Evolutionary conservation across 768 basidiomycete species (phyloP).

Genomic region (Xerocomus brunneocitrinus): DNA sequence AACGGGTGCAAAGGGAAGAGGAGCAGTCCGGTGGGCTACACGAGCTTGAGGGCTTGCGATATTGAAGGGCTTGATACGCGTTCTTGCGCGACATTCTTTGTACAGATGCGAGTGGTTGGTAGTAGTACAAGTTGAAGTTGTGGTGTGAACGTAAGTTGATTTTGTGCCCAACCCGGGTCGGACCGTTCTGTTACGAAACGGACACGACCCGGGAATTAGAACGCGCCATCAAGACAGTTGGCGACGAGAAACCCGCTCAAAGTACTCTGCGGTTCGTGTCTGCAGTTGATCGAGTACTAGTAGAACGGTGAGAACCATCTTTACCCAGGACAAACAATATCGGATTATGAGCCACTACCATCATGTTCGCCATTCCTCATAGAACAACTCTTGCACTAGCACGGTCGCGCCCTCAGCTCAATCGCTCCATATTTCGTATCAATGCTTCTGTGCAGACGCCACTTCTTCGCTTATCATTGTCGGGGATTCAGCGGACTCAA

Average conservation of each 20-base stretch:
- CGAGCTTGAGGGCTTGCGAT: not conserved
- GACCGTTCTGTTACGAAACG: conserved; percentile 14
- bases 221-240: not conserved
- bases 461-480: not conserved
- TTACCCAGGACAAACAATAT: no score
- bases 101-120: conserved; percentile 3
- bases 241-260: not conserved
- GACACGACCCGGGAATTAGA: conserved; percentile 13
- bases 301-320: no score
- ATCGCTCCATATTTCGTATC: not conserved
- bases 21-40: not conserved
- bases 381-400: conserved; percentile 1
- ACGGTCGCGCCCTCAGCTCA: not conserved
- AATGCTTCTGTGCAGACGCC: not conserved
- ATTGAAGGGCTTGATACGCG: conserved; percentile 7
- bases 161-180: conserved; percentile 7
- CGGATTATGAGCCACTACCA: not conserved
- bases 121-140: conserved; percentile 23
- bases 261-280: not conserved
- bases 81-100: conserved; percentile 15
- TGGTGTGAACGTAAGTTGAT: conserved; percentile 28
- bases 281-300: no score
- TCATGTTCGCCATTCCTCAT: conserved; percentile 10
- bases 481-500: not conserved
- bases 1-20: conserved; percentile 2